These are phyloP conservation scores for Phytophthora pinifolia DNA, from an alignment of 352 stramenopile species.

Conservation along the genomic window DNA sequence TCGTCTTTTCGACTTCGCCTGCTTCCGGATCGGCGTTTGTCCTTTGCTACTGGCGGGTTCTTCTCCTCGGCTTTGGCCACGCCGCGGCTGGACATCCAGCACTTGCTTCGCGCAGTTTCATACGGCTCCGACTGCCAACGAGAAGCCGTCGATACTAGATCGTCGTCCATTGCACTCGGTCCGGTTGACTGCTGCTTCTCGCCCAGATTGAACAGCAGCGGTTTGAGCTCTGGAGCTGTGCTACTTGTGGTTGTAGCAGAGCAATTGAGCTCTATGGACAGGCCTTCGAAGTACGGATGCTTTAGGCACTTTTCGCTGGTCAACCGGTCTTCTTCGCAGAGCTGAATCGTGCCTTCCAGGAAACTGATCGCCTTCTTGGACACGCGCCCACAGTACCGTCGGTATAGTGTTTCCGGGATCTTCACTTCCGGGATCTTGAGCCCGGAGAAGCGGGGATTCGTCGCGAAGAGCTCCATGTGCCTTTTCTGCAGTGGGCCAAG, in stretches of 20 bases:
- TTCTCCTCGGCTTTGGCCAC: conserved; percentile 53
- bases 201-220: conserved; percentile 26
- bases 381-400: conserved; percentile 88
- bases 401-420: conserved; percentile 90
- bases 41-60: conserved; percentile 24
- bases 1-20: conserved; percentile 43
- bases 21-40: conserved; percentile 46
- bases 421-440: conserved; percentile 93
- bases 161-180: conserved; percentile 17
- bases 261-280: conserved; percentile 26
- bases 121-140: conserved; percentile 23
- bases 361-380: conserved; percentile 86
- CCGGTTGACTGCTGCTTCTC: conserved; percentile 30
- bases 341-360: conserved; percentile 71
- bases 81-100: conserved; percentile 38
- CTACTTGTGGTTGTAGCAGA: conserved; percentile 1
- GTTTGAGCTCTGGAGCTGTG: conserved; percentile 30
- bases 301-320: conserved; percentile 76
- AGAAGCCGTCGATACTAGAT: conserved; percentile 14
- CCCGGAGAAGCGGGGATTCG: conserved; percentile 90
- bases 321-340: conserved; percentile 77
- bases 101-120: conserved; percentile 43
- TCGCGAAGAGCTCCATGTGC: conserved; percentile 91
- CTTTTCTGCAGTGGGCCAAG: conserved; percentile 94
- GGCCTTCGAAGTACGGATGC: conserved; percentile 89